Evolutionary conservation across 805 yeast species (phyloP), one percentile per base, ranked within the genome.

Genomic region (Tetrapisispora iriomotensis): DNA sequence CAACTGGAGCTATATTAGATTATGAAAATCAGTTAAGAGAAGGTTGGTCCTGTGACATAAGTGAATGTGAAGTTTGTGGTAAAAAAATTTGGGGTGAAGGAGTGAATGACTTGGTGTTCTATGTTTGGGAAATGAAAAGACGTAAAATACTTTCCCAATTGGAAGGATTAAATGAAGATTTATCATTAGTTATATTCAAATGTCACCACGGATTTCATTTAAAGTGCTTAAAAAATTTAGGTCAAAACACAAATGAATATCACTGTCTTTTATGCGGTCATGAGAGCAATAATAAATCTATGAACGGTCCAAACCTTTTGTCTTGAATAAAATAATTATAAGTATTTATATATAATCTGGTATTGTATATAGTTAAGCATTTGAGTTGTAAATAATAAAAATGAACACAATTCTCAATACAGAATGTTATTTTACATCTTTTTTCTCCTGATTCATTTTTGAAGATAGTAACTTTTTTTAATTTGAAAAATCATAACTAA

Each of bases 11-110:
- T 43, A 60, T 79, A 53, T 53, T 64, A 10, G 45, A 50, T 2
- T 61, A 80, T 9, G 64, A 71, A 10, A 44, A 49, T 2, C 63
- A 66, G 25, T 64, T 71, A 18, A 47, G 66, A 0, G 57, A 62
- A 27, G 96, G 96, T 0, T 81, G 94, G 86, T 65, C 78, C 0
- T 66, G 71, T 2, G 62, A 61, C 21, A 63, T 64, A 21, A 64
- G 68, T 27, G 74, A 70, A 35, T 88, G 96, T 57, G 81, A 81
- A 26, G 73, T 80, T 0, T 88, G 96, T 58, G 88, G 85, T 1
- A 77, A 76, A 45, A 64, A 64, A 17, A 62, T 87, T 25, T 79
- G 87, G 77, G 95, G 96, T 0, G 56, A 73, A 1, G 74, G 75
- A 1, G 54, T 82, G 2, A 63, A 68, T 19, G 62, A 74, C 2